Conservation (phyloP, 2,329 filamentous ascomycete species). For the Neofusicoccum parvum region DNA sequence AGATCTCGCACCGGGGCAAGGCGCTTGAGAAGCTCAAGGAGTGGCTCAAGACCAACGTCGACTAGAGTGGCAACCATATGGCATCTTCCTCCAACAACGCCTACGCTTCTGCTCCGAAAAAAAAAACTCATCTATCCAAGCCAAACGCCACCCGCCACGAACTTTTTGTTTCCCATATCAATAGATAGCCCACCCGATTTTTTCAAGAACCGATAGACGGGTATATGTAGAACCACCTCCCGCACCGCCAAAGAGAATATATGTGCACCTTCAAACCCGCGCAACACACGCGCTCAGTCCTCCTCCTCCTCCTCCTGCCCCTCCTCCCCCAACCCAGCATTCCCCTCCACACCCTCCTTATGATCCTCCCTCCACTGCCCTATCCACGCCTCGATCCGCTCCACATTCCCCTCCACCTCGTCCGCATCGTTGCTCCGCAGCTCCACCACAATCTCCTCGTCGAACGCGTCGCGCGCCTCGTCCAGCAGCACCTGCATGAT, state of each 20-base stretch:
- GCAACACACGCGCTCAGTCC: constrained; percentile 30
- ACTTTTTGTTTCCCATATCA: constrained; percentile 24
- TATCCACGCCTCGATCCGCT: constrained; percentile 80
- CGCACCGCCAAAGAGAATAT: constrained; percentile 25
- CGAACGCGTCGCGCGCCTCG: constrained; percentile 85
- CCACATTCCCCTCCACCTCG: constrained; percentile 87
- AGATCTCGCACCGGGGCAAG: constrained; percentile 85
- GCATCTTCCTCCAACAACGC: neutral
- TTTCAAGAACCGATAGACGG: neutral
- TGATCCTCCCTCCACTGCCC: constrained; percentile 77
- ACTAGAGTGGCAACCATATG: constrained; percentile 21
- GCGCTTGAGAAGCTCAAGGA: constrained; percentile 83
- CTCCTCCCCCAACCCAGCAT: constrained; percentile 27
- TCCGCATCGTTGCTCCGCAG: constrained; percentile 77
- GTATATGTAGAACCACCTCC: constrained; percentile 8
- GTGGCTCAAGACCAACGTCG: constrained; percentile 58
- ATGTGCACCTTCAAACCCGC: neutral
- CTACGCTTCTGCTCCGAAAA: neutral
- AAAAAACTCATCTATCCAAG: neutral
- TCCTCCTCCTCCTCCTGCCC: constrained; percentile 29
- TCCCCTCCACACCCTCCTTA: constrained; percentile 19
- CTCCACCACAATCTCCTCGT: constrained; percentile 85
- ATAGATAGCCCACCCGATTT: neutral
- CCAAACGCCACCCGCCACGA: constrained; percentile 20
- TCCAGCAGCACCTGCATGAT: constrained; percentile 95